Base-by-base conservation (phyloP, 495 filamentous ascomycete genomes). In the Neurospora pannonica region DNA sequence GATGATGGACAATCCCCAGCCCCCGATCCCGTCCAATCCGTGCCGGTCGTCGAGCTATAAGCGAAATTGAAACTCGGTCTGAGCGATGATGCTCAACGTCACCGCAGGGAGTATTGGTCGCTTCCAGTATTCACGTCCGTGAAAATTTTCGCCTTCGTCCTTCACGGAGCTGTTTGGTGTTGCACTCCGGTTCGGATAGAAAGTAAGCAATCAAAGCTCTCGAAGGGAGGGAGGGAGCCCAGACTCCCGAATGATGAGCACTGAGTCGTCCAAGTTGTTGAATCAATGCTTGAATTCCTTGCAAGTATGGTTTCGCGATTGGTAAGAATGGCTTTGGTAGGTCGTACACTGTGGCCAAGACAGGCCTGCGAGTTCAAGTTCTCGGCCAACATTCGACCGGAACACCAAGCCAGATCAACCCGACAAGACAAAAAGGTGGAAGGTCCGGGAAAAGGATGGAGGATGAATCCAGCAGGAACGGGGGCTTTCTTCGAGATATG, bases 131-230 rank as follows among this genome's bases (percentile, higher is more conserved):
- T 79, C 77, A 77, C 76, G 74, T 72, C 75, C 46, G 78, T 74
- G 72, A 78, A 83, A 82, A 82, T 73, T 81, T 82, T 75, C 73
- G 19, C 42, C 62, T 42, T 74, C 46, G 62, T 75, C 73, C 73
- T 34, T 31, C 13, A 67, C 54, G 15, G 2, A 67, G 28, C 54
- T 67, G 28, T 67, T 9, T 67, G 24, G 28, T 19, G 28, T 67
- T 67, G 54, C 54, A 67, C 15, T 67, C 28, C 54, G 54, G 54
- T 8, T 34, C 54, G 28, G 54, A 67, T 67, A 67, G 54, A 67
- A 67, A 67, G 54, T 34, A 19, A 7, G 28, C 54, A 62, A 62
- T 62, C 54, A 67, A 34, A 34, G 15, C 7, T 67, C 5, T 31
- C 3, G 28, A 34, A 67, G 54, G 15, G 28, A 67, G 54, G 54